Conservation (phyloP, 768 basidiomycete species). For the Harrya chromipes region DNA sequence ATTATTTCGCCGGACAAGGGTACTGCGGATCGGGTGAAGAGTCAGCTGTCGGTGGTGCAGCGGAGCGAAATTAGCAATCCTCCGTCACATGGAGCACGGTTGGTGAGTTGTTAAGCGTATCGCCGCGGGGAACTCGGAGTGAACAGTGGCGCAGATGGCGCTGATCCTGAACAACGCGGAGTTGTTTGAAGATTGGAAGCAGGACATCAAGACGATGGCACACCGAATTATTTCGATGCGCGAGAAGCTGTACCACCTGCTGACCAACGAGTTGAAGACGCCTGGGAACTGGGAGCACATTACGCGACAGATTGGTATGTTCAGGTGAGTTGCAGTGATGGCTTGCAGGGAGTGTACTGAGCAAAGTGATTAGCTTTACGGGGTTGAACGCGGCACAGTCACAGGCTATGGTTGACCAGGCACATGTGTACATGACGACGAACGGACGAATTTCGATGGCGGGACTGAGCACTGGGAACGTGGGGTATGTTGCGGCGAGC, state of each 20-base stretch:
- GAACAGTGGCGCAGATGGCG: slow-evolving; percentile 48
- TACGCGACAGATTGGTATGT: slow-evolving; percentile 95
- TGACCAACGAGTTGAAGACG: slow-evolving; percentile 73
- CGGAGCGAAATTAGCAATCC: slow-evolving; percentile 96
- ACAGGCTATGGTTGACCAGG: slow-evolving; percentile 62
- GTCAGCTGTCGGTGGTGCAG: slow-evolving; percentile 88
- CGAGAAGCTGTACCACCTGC: slow-evolving; percentile 63
- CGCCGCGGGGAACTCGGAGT: not conserved
- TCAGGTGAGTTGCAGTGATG: slow-evolving; percentile 54
- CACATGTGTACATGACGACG: slow-evolving; percentile 80
- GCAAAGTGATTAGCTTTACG: slow-evolving; percentile 59
- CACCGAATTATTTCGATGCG: slow-evolving; percentile 84
- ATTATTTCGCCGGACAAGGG: slow-evolving; percentile 64
- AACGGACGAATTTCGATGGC: slow-evolving; percentile 97
- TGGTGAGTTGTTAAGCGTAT: slow-evolving; percentile 48
- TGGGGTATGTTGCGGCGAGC: slow-evolving; percentile 69
- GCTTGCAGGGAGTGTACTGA: slow-evolving; percentile 9
- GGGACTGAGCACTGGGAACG: slow-evolving; percentile 77
- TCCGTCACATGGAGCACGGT: slow-evolving; percentile 83
- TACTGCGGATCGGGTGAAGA: slow-evolving; percentile 69
- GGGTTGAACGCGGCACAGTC: slow-evolving; percentile 70
- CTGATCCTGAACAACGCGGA: slow-evolving; percentile 73
- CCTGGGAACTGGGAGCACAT: slow-evolving; percentile 98
- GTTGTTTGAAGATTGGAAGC: slow-evolving; percentile 86
- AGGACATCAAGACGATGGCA: slow-evolving; percentile 85